A percentile compares a stretch with the other conserved stretches of the same genome.
These are phyloP conservation scores for Pyrenula aspistea DNA, from an alignment of 495 filamentous ascomycete species.

Conservation along the genomic window DNA sequence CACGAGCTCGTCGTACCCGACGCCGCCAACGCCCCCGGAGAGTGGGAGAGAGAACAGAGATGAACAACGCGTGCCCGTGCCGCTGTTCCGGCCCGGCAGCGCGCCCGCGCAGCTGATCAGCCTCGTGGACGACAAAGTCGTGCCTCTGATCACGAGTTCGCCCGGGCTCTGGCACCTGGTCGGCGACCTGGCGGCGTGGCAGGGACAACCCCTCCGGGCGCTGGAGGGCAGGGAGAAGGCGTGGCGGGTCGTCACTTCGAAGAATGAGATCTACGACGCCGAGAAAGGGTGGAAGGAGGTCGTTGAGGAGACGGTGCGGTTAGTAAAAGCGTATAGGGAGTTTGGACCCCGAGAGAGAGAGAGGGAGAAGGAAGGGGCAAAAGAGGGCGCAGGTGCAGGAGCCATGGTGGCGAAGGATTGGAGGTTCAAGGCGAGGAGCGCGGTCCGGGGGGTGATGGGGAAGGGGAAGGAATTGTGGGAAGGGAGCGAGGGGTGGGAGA, in stretches of 20 bases:
- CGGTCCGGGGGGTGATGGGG: slow-evolving; percentile 66
- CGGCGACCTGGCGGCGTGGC: slow-evolving; percentile 57
- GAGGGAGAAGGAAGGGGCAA: slow-evolving; percentile 11
- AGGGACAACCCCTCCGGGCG: slow-evolving; percentile 51
- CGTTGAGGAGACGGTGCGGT: slow-evolving; percentile 31
- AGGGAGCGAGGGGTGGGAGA: slow-evolving; percentile 56
- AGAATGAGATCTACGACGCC: slow-evolving; percentile 31
- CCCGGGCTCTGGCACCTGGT: slow-evolving; percentile 65
- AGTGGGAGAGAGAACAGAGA: slow-evolving; percentile 5
- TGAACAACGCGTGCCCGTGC: too few species aligned
- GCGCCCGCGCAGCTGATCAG: slow-evolving; percentile 48
- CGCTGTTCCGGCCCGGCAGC: slow-evolving; percentile 30
- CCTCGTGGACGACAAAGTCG: slow-evolving; percentile 56
- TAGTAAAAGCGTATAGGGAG: slow-evolving; percentile 38
- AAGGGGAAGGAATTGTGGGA: slow-evolving; percentile 79
- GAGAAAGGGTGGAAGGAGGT: slow-evolving; percentile 35
- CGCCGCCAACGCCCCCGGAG: slow-evolving; percentile 19
- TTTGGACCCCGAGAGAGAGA: slow-evolving; percentile 28
- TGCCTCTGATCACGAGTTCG: slow-evolving; percentile 73
- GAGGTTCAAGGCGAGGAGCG: slow-evolving; percentile 80
- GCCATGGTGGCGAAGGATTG: slow-evolving; percentile 45
- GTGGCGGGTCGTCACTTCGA: slow-evolving; percentile 58
- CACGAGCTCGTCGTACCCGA: slow-evolving; percentile 34
- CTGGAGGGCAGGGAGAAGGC: slow-evolving; percentile 79
- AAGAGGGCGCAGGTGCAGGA: slow-evolving; percentile 9